A percentile compares a stretch with the other conserved stretches of the same genome.
Evolutionary conservation across 2,329 filamentous ascomycete genomes (phyloP).

Genomic region (Arthrobotrys megalospora): DNA sequence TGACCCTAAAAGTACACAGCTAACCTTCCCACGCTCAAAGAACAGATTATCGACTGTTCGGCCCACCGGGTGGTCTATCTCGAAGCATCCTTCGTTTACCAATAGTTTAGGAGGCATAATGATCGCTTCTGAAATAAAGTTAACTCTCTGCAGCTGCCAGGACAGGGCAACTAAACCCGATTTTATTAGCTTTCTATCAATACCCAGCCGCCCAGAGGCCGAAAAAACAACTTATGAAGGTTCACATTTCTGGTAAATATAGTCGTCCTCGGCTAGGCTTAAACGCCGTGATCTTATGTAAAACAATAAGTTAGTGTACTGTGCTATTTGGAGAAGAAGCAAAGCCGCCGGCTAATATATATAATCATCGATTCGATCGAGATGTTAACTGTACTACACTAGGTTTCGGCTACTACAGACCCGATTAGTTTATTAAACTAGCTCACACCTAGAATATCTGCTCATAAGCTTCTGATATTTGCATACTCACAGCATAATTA

Average conservation of each 20-base stretch:
- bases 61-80: background rate
- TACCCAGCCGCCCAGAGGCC: background rate
- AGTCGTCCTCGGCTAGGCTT: conserved; percentile 3
- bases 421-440: background rate
- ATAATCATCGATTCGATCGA: background rate
- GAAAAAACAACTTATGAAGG: background rate
- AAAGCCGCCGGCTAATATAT: background rate
- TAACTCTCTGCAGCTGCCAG: background rate
- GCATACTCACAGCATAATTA: background rate
- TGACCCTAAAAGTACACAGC: background rate
- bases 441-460: conserved; percentile 3
- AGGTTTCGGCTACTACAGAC: background rate
- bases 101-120: background rate
- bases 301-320: too few relatives aligned
- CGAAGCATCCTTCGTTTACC: conserved; percentile 1
- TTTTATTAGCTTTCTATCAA: background rate
- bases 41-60: conserved; percentile 17
- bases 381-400: background rate
- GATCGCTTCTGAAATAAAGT: conserved; percentile 4
- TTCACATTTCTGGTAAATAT: conserved; percentile 3
- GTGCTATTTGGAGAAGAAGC: background rate
- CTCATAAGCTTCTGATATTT: conserved; percentile 25
- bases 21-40: conserved; percentile 2
- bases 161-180: conserved; percentile 2
- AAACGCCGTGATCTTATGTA: conserved; percentile 4